phyloP scores from a whole-genome alignment of 2,329 filamentous ascomycete genomes.

The Bimuria novae-zelandiae region DNA sequence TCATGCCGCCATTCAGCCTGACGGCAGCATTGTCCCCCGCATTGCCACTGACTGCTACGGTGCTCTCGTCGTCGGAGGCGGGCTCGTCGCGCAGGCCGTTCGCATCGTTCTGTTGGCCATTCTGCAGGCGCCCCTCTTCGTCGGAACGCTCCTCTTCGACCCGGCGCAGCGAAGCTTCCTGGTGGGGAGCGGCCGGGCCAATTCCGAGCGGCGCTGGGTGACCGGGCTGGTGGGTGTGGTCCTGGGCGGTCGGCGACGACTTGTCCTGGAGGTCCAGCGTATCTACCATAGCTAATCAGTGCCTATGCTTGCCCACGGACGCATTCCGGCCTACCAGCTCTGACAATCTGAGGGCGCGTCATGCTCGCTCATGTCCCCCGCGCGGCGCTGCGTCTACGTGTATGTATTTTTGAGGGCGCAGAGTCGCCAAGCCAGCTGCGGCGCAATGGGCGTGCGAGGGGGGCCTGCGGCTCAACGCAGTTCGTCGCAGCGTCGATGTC shows the following conservation, averaged over 20 bases:
- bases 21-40: constrained; percentile 37
- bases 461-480: constrained; percentile 9
- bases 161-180: constrained; percentile 81
- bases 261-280: constrained; percentile 93
- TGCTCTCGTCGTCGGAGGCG: constrained; percentile 65
- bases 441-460: constrained; percentile 33
- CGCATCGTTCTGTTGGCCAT: constrained; percentile 53
- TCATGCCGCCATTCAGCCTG: constrained; percentile 41
- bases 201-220: constrained; percentile 57
- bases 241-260: constrained; percentile 79
- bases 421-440: constrained; percentile 30
- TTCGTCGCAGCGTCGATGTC: not conserved
- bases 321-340: constrained; percentile 54
- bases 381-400: constrained; percentile 17
- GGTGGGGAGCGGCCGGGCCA: constrained; percentile 73
- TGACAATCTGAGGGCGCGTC: constrained; percentile 61
- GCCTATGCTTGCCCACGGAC: not conserved
- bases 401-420: constrained; percentile 14
- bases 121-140: constrained; percentile 71
- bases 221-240: constrained; percentile 67
- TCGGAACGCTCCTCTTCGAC: constrained; percentile 73
- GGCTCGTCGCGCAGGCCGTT: constrained; percentile 47
- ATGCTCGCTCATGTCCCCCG: constrained; percentile 51
- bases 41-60: constrained; percentile 24
- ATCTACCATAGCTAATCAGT: constrained; percentile 60